Evolutionary conservation across 129 eudicot species (phyloP).

Genomic region (Chrysanthemum makinoi): DNA sequence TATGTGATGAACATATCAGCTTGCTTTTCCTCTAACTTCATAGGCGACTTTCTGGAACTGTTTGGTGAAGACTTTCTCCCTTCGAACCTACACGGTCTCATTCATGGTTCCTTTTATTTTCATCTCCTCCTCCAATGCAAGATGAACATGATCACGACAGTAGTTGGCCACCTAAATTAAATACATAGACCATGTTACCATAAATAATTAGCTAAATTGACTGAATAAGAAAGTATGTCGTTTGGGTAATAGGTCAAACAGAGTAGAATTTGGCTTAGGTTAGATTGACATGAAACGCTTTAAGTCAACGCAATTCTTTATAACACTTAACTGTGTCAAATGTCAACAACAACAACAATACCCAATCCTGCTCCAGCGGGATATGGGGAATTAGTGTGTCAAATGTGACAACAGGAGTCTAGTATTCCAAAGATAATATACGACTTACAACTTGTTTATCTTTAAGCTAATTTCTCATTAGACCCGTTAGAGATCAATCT

Average conservation of each 20-base stretch:
- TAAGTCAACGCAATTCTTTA: too few species aligned
- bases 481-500: neutral
- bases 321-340: neutral
- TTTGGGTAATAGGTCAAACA: too few species aligned
- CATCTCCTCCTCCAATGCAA: conserved; percentile 60
- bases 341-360: neutral
- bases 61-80: conserved; percentile 63
- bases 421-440: neutral
- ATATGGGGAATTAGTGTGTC: too few species aligned
- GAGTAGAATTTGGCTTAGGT: too few species aligned
- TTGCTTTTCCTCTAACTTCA: conserved; percentile 69
- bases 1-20: conserved; percentile 72
- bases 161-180: conserved; percentile 68
- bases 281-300: too few species aligned
- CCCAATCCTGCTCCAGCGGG: too few species aligned
- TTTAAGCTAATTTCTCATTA: neutral
- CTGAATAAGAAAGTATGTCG: too few species aligned
- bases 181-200: too few species aligned
- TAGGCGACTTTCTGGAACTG: conserved; percentile 71
- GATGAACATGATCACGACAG: conserved; percentile 66
- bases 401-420: neutral
- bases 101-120: too few species aligned
- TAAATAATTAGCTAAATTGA: too few species aligned
- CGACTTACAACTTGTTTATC: neutral
- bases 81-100: conserved; percentile 49